A percentile compares a stretch with the other conserved stretches of the same genome.
phyloP scores from a whole-genome alignment of 1,139 yeast species.

The Pneumocystis murina region DNA sequence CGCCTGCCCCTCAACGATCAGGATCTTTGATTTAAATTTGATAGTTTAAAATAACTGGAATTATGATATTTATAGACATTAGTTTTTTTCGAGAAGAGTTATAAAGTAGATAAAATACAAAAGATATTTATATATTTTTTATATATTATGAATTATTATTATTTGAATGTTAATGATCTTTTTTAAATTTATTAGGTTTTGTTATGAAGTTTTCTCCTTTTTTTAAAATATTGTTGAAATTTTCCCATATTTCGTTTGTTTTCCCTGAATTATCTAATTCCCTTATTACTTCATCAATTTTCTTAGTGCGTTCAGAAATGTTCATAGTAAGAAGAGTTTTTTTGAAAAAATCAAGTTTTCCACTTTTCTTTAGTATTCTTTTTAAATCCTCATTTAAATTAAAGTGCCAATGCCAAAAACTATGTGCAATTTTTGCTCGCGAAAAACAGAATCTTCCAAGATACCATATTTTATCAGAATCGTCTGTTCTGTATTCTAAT shows the following conservation, averaged over 20 bases:
- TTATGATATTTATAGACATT: neutral
- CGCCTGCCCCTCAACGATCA: neutral
- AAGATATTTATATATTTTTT: neutral
- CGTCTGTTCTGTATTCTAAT: neutral
- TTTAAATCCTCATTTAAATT: neutral
- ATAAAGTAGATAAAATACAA: neutral
- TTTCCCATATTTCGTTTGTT: neutral
- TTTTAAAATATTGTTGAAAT: neutral
- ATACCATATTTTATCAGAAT: neutral
- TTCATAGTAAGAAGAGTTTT: neutral
- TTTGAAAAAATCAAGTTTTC: neutral
- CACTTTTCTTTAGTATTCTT: neutral
- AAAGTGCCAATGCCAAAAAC: neutral
- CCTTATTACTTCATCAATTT: neutral
- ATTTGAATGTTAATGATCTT: neutral
- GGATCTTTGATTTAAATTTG: neutral
- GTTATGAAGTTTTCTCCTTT: neutral
- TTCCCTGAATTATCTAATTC: neutral
- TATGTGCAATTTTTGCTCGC: neutral
- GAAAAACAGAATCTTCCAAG: neutral
- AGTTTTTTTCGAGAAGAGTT: neutral
- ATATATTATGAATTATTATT: neutral
- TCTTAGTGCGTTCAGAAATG: neutral
- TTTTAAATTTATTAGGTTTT: neutral
- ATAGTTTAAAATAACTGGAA: too few species aligned